Conservation (phyloP, 768 basidiomycete genomes). For the Asterophora parasitica region DNA sequence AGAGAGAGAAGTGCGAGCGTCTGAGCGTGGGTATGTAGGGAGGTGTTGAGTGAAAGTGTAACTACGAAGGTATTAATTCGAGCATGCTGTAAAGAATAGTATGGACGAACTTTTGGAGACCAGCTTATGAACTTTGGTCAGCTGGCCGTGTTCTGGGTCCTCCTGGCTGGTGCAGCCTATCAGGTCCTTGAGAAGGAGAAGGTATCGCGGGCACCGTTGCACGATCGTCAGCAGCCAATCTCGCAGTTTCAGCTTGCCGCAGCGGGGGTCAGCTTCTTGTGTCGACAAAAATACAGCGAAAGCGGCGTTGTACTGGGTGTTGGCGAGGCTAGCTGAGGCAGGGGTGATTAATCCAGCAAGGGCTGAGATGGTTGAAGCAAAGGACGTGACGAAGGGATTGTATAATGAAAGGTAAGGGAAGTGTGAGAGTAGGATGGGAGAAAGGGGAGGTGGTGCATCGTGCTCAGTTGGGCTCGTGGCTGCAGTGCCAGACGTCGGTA, state of each 20-base stretch:
- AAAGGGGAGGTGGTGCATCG: conserved; percentile 32
- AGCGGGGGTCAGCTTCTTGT: conserved; percentile 66
- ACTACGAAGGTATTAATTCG: conserved; percentile 38
- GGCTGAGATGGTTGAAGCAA: conserved; percentile 59
- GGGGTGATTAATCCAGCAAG: conserved; percentile 50
- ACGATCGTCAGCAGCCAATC: conserved; percentile 87
- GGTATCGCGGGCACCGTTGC: conserved; percentile 84
- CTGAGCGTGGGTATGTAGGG: conserved; percentile 72
- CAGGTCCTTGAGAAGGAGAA: conserved; percentile 79
- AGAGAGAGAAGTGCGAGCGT: conserved; percentile 72
- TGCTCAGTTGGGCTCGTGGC: conserved; percentile 26
- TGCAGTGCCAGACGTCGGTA: conserved; percentile 7
- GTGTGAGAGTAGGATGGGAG: conserved; percentile 67
- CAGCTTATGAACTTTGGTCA: conserved; percentile 56
- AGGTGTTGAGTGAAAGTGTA: conserved; percentile 71
- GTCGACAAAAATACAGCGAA: conserved; percentile 61
- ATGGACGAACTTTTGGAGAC: conserved; percentile 66
- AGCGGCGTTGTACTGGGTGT: conserved; percentile 38
- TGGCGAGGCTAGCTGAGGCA: conserved; percentile 31
- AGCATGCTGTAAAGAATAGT: neutral
- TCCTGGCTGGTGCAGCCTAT: conserved; percentile 59
- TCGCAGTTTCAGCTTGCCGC: conserved; percentile 69
- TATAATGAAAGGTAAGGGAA: conserved; percentile 88
- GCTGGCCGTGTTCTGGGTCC: conserved; percentile 61
- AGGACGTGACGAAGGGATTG: conserved; percentile 79